Percentiles rank a stretch among this genome's conserved stretches.
These are phyloP conservation scores for Populus pruinosa DNA, from an alignment of 345 rosid species.

Conservation along the genomic window DNA sequence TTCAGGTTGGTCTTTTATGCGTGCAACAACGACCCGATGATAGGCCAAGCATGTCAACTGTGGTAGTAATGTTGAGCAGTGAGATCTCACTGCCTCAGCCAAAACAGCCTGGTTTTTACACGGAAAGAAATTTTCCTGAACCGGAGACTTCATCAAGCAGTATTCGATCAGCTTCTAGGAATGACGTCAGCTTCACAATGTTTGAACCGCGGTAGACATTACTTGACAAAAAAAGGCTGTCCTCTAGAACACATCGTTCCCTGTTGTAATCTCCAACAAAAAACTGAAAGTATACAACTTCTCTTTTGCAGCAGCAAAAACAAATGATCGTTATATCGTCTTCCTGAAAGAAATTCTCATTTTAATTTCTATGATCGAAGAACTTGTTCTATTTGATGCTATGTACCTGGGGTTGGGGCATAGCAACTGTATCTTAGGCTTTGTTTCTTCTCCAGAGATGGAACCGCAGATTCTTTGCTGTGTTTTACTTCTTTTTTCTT, in stretches of 20 bases:
- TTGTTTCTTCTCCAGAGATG: not conserved
- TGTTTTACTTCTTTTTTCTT: too few relatives aligned
- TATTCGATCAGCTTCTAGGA: conserved; percentile 9
- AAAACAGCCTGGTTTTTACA: conserved; percentile 42
- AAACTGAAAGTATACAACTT: not conserved
- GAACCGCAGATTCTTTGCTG: not conserved
- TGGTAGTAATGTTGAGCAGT: conserved; percentile 44
- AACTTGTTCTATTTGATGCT: not conserved
- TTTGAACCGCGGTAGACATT: conserved; percentile 18
- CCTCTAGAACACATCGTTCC: not conserved
- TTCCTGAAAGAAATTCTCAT: not conserved
- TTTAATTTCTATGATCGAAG: too few relatives aligned
- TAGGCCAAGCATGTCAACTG: conserved; percentile 42
- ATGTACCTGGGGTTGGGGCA: not conserved
- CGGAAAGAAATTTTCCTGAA: conserved; percentile 16
- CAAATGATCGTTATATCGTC: not conserved
- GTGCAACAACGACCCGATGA: conserved; percentile 41
- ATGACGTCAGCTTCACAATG: conserved; percentile 29
- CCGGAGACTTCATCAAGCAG: conserved; percentile 28
- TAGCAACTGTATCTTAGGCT: not conserved
- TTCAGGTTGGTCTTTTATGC: conserved; percentile 43
- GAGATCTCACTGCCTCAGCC: conserved; percentile 36
- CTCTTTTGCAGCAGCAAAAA: not conserved
- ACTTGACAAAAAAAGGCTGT: not conserved
- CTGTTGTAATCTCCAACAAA: not conserved